These are phyloP conservation scores for Blastocystis sp. DNA, from an alignment of 352 stramenopile species.

Conservation along the genomic window DNA sequence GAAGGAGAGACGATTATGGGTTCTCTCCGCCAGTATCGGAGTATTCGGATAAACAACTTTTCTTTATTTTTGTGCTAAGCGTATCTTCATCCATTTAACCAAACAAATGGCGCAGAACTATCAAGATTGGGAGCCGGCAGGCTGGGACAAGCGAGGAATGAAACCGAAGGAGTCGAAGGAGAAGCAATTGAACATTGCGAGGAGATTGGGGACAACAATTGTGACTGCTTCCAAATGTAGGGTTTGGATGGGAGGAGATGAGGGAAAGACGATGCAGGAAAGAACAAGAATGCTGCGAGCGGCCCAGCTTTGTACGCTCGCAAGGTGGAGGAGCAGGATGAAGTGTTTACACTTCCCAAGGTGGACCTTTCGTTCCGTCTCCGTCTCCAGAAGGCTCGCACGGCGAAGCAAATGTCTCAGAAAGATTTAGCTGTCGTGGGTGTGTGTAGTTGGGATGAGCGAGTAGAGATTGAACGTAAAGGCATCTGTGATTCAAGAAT, in stretches of 20 bases:
- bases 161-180: slow-evolving; percentile 63
- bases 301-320: slow-evolving; percentile 70
- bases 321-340: slow-evolving; percentile 78
- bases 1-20: too few relatives aligned
- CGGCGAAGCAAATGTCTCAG: slow-evolving; percentile 93
- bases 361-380: slow-evolving; percentile 55
- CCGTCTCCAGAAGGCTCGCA: slow-evolving; percentile 71
- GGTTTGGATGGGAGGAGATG: slow-evolving; percentile 31
- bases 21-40: too few relatives aligned
- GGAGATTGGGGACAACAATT: slow-evolving; percentile 66
- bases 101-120: not conserved
- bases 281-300: slow-evolving; percentile 75
- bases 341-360: slow-evolving; percentile 74
- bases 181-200: slow-evolving; percentile 68
- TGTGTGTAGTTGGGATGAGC: not conserved
- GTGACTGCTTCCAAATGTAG: slow-evolving; percentile 69
- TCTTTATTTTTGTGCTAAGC: too few relatives aligned
- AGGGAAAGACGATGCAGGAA: slow-evolving; percentile 63
- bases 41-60: too few relatives aligned
- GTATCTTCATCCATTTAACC: too few relatives aligned
- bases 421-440: slow-evolving; percentile 82
- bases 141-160: slow-evolving; percentile 68
- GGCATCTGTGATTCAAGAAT: slow-evolving; percentile 87
- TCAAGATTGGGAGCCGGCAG: slow-evolving; percentile 69
- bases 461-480: slow-evolving; percentile 78